A percentile compares a stretch with the other conserved stretches of the same genome.
These are phyloP conservation scores for Cyclospora cayetanensis DNA, from an alignment of 169 alveolate species.

Conservation along the genomic window DNA sequence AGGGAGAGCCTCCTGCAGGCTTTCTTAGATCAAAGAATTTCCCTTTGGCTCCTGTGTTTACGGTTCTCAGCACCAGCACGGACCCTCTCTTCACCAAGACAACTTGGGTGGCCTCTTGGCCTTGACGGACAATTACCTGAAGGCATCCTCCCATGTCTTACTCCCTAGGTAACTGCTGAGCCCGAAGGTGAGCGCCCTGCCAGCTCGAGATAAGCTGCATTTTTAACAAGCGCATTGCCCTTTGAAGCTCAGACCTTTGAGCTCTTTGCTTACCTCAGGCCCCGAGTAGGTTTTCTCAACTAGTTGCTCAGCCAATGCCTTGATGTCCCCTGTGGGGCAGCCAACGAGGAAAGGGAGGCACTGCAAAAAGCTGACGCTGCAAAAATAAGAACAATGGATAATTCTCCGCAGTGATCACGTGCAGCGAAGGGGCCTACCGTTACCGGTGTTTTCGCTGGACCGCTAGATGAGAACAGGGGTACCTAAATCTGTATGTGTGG, in stretches of 20 bases:
- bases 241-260: too few species aligned
- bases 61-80: constrained; percentile 26
- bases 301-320: constrained; percentile 48
- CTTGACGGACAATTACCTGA: constrained; percentile 56
- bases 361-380: constrained; percentile 46
- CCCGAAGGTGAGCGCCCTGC: too few species aligned
- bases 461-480: too few species aligned
- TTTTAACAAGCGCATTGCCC: too few species aligned
- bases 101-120: constrained; percentile 53
- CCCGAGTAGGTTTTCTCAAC: constrained; percentile 9
- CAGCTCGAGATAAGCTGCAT: too few species aligned
- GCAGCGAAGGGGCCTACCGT: too few species aligned
- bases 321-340: constrained; percentile 33
- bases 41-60: neutral
- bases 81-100: constrained; percentile 44
- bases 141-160: too few species aligned
- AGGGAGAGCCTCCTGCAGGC: neutral
- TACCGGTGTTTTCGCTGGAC: too few species aligned
- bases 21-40: neutral
- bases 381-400: neutral
- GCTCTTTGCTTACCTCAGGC: neutral
- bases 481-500: too few species aligned
- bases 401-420: too few species aligned
- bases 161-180: too few species aligned
- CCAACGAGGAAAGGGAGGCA: constrained; percentile 44